These are phyloP conservation scores for Rhododendron henanense DNA, from an alignment of 148 eudicot species.

Conservation along the genomic window DNA sequence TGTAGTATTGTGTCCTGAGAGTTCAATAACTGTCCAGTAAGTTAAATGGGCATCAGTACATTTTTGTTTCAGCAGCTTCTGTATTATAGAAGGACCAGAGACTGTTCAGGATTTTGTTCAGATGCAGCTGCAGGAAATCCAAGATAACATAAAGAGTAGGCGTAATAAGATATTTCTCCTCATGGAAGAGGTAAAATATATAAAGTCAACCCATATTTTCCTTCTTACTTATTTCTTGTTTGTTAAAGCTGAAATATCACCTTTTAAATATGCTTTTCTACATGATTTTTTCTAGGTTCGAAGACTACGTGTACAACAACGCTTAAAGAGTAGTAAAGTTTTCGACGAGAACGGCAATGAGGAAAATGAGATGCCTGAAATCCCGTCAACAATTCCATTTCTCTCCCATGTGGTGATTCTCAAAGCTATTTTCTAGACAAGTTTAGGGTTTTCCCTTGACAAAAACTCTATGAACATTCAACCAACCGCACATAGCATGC, in stretches of 20 bases:
- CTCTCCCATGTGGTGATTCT: conserved; percentile 79
- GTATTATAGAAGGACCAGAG: conserved; percentile 96
- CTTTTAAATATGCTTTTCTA: background rate
- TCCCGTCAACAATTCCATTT: conserved; percentile 85
- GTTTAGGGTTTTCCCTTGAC: background rate
- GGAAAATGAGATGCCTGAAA: conserved; percentile 85
- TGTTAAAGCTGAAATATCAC: background rate
- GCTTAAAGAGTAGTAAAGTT: conserved; percentile 50
- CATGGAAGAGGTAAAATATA: conserved; percentile 81
- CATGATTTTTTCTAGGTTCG: conserved; percentile 47
- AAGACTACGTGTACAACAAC: conserved; percentile 83
- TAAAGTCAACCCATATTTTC: background rate
- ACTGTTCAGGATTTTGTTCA: conserved; percentile 81
- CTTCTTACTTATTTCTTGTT: background rate
- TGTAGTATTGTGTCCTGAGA: background rate
- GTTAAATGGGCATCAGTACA: background rate
- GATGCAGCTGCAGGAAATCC: conserved; percentile 79
- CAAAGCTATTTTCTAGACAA: background rate
- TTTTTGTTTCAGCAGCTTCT: conserved; percentile 57
- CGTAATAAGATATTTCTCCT: conserved; percentile 95
- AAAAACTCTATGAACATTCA: background rate
- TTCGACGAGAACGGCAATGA: conserved; percentile 37
- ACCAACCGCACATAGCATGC: background rate
- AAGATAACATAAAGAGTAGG: conserved; percentile 80
- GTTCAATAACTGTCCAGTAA: background rate